Evolutionary conservation across 495 filamentous ascomycete genomes (phyloP).

Genomic region (Chaetomium cochliodes): DNA sequence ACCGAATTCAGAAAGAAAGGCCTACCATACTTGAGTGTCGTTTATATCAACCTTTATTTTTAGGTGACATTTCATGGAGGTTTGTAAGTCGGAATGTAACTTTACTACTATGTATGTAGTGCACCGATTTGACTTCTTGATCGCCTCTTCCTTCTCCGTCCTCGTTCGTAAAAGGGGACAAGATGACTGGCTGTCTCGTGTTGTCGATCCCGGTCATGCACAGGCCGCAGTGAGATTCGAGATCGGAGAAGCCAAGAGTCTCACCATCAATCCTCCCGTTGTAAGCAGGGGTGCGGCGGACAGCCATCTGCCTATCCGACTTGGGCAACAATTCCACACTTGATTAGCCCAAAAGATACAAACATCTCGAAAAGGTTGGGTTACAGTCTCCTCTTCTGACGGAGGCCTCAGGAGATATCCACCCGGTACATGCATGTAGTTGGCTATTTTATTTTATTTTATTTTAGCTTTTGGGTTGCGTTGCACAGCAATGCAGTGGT

Average conservation of each 20-base stretch:
- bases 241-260: constrained; percentile 11
- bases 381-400: background rate
- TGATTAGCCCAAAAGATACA: background rate
- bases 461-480: background rate
- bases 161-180: background rate
- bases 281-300: constrained; percentile 5
- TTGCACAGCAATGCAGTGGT: background rate
- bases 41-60: no score
- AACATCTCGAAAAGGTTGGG: background rate
- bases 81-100: no score
- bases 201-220: constrained; percentile 15
- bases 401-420: no score
- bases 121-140: no score
- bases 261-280: constrained; percentile 10
- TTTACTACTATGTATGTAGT: no score
- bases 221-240: constrained; percentile 7
- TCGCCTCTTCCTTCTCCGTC: no score
- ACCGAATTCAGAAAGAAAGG: no score
- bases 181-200: background rate
- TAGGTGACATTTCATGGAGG: no score
- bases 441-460: background rate
- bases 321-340: background rate
- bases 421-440: background rate
- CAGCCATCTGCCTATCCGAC: background rate
- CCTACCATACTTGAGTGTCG: no score